Evolutionary conservation across 495 filamentous ascomycete genomes (phyloP), one percentile per base, ranked within the genome.

Genomic region (Penicillium pancosmium): DNA sequence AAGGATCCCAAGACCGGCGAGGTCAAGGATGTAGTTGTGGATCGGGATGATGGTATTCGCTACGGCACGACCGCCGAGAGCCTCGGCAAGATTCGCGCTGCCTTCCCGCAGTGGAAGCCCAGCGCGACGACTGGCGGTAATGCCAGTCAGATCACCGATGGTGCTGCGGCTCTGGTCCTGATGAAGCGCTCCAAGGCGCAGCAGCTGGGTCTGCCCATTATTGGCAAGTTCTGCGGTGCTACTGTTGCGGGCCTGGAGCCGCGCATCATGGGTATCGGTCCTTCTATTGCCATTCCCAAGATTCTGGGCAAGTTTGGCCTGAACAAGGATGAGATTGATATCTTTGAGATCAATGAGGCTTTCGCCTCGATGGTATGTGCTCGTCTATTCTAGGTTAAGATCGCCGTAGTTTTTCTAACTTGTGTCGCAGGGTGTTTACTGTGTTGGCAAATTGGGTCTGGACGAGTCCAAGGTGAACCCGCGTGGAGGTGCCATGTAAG

Each of bases 211-310:
- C 89, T 95, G 76, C 91, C 93, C 25, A 92, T 98, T 71, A 65
- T 97, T 61, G 93, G 83, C 72, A 98, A 98, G 77, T 98, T 91
- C 73, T 88, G 90, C 60, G 92, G 91, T 63, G 88, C 92, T 8
- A 96, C 93, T 3, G 89, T 96, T 47, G 83, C 89, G 38, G 93
- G 93, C 58, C 80, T 97, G 8, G 85, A 93, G 23, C 93, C 93
- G 0, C 79, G 93, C 43, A 96, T 98, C 73, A 98, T 98, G 93
- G 93, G 93, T 50, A 97, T 98, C 65, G 93, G 93, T 21, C 93
- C 93, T 10, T 88, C 91, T 10, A 76, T 96, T 54, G 93, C 91
- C 55, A 96, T 98, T 62, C 93, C 93, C 55, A 98, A 98, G 83
- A 85, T 98, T 40, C 78, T 98, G 36, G 74, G 74, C 67, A 90